These are phyloP conservation scores for Serendipita sp. DNA, from an alignment of 768 basidiomycete genomes.

Conservation along the genomic window DNA sequence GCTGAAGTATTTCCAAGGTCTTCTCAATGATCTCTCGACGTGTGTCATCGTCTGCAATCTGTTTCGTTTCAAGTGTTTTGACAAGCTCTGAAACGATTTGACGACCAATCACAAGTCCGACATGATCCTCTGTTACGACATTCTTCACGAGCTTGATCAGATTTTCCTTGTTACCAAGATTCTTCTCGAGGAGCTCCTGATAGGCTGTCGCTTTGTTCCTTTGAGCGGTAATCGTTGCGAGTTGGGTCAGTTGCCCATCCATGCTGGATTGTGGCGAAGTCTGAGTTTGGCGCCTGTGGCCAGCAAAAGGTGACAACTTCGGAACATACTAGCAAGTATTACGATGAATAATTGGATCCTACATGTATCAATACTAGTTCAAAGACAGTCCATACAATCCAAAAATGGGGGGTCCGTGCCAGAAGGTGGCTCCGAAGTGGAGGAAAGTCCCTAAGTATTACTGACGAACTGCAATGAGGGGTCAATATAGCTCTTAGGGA, in stretches of 20 bases:
- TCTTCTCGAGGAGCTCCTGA: conserved; percentile 47
- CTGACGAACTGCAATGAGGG: no score
- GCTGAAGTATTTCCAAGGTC: conserved; percentile 51
- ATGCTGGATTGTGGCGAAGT: conserved; percentile 20
- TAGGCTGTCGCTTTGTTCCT: conserved; percentile 76
- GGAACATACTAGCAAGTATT: no score
- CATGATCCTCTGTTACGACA: conserved; percentile 65
- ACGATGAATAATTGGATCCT: no score
- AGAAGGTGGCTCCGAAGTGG: no score
- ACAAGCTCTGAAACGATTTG: conserved; percentile 79
- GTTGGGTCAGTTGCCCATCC: conserved; percentile 50
- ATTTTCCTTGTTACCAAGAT: conserved; percentile 37
- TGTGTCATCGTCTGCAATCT: conserved; percentile 35
- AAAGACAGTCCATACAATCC: no score
- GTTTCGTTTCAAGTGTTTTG: conserved; percentile 41
- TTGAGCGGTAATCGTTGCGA: conserved; percentile 42
- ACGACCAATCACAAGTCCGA: conserved; percentile 75
- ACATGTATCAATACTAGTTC: no score
- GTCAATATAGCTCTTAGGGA: not conserved
- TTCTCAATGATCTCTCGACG: conserved; percentile 63
- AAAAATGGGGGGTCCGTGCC: no score
- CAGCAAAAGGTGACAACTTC: no score
- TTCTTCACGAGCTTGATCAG: conserved; percentile 48
- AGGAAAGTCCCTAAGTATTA: no score
- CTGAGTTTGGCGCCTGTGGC: not conserved